Evolutionary conservation across 2,329 filamentous ascomycete genomes (phyloP), one percentile per base, ranked within the genome.

Genomic region (Dissoconium aciculare): DNA sequence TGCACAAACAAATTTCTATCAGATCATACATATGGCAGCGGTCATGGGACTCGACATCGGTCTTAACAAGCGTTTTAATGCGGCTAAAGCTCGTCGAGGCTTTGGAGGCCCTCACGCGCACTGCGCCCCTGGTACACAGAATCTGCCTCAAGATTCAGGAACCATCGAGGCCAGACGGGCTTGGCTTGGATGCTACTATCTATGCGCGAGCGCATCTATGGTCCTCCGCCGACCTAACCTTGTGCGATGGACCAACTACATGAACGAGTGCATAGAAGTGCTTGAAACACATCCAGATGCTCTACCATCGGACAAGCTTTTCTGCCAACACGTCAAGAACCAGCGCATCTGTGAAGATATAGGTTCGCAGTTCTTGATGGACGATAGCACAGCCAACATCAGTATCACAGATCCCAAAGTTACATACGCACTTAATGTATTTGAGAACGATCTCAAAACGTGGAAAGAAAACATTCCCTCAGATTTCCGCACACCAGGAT

Each of bases 1-100:
- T 36, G 81, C 91, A 47, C 78, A 89, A 56, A 71, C 87, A 47
- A 89, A 89, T 50, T 91, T 89, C 52, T 92, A 89, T 57, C 80
- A 87, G 58, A 67, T 89, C 41, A 73, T 83, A 27, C 81, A 92
- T 51, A 72, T 82, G 48, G 78, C 79, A 2, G 76, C 76, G 28
- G 69, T 82, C 43, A 81, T 92, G 74, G 78, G 77, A 15, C 73
- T 91, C 32, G 83, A 92, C 44, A 67, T 92, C 17, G 83, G 83
- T 0, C 67, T 92, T 5, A 79, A 76, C 11, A 68, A 70, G 39
- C 61, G 64, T 41, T 52, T 54, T 38, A 49, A 60, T 43, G n/a
- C 58, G 39, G 51, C 12, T 40, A 53, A 46, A 34, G 45, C 45
- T 11, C 50, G 43, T 40, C 43, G 39, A 52, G 55, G 44, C 2